Conservation (phyloP, 1,284 basidiomycete species). For the Ustilago loliicola region DNA sequence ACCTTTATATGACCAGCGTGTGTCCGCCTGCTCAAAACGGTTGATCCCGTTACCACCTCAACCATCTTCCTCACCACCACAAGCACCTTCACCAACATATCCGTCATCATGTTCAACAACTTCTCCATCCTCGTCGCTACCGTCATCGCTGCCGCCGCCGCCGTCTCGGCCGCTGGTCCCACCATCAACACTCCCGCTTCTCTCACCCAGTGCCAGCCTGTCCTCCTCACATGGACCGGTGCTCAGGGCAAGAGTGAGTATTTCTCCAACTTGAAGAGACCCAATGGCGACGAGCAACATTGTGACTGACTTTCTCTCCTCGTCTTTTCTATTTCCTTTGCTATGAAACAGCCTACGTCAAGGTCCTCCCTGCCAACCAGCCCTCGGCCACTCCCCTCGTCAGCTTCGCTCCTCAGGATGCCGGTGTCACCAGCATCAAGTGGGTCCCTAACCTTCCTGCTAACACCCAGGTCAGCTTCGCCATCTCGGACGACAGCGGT, state of each 20-base stretch:
- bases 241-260: constrained; percentile 47
- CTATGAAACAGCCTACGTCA: constrained; percentile 33
- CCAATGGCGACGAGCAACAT: neutral
- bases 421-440: constrained; percentile 26
- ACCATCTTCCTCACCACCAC: constrained; percentile 18
- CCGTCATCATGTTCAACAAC: constrained; percentile 40
- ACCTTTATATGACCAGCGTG: constrained; percentile 6
- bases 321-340: neutral
- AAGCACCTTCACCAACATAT: neutral
- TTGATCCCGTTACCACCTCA: constrained; percentile 9
- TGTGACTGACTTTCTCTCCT: constrained; percentile 12
- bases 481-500: constrained; percentile 44
- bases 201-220: constrained; percentile 57
- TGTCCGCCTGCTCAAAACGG: neutral
- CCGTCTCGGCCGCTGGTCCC: constrained; percentile 31
- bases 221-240: constrained; percentile 46
- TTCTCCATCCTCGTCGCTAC: constrained; percentile 36
- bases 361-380: constrained; percentile 35
- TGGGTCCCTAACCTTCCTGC: constrained; percentile 47
- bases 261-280: neutral
- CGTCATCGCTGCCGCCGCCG: constrained; percentile 26
- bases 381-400: constrained; percentile 42
- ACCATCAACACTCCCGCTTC: constrained; percentile 54
- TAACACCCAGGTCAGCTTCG: constrained; percentile 32
- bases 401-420: constrained; percentile 32